Evolutionary conservation across 306 rosid species (phyloP).

Genomic region (Quercus parvula): DNA sequence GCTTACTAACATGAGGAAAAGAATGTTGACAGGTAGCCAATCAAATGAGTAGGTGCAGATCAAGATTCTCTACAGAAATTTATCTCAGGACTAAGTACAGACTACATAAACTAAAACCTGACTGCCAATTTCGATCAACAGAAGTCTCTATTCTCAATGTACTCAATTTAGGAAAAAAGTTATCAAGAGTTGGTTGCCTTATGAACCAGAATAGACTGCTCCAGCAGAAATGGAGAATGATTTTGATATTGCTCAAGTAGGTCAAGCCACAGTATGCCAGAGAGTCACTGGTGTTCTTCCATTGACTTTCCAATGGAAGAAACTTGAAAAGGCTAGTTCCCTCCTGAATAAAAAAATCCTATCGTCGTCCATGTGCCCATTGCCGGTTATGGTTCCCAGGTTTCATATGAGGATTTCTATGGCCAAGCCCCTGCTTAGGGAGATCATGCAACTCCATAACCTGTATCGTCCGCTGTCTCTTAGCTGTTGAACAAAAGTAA

Average conservation of each 20-base stretch:
- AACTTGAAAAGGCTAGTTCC: conserved; percentile 6
- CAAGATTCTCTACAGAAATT: conserved; percentile 34
- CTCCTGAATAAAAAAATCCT: conserved; percentile 8
- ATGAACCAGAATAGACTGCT: neutral
- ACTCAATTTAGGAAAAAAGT: conserved; percentile 27
- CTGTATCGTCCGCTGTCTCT: conserved; percentile 86
- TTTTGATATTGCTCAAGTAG: conserved; percentile 34
- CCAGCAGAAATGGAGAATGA: conserved; percentile 35
- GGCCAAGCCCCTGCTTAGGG: conserved; percentile 65
- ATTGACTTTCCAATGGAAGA: conserved; percentile 17
- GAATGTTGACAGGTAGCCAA: conserved; percentile 5
- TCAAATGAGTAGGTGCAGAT: conserved; percentile 14
- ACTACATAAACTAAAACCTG: conserved; percentile 30
- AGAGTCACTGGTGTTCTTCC: conserved; percentile 23
- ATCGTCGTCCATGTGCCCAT: conserved; percentile 56
- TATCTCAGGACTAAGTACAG: conserved; percentile 30
- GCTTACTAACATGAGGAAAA: neutral
- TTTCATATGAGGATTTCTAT: conserved; percentile 51
- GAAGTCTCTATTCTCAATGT: conserved; percentile 33
- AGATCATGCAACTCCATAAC: conserved; percentile 91
- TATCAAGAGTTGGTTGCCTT: conserved; percentile 34
- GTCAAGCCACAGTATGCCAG: conserved; percentile 17
- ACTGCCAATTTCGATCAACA: conserved; percentile 28
- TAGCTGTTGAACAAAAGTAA: conserved; percentile 50
- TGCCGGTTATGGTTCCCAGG: conserved; percentile 59